Conservation (phyloP, 345 rosid species). For the Melaleuca quinquenervia region DNA sequence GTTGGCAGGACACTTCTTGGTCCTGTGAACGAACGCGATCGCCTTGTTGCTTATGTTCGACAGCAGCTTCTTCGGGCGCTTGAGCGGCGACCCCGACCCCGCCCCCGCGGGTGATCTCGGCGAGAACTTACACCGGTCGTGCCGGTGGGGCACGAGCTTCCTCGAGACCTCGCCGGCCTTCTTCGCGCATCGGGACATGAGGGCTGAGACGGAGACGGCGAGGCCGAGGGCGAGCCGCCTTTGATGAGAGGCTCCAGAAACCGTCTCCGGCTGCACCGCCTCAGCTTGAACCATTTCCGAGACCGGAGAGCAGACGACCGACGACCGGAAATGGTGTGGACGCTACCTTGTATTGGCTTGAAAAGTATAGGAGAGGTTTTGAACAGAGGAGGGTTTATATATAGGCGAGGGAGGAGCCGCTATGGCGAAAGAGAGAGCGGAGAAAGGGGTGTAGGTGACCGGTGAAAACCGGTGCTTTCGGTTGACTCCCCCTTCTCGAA, state of each 20-base stretch:
- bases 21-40: conserved; percentile 33
- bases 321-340: not conserved
- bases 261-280: not conserved
- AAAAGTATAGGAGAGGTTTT: not conserved
- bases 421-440: not conserved
- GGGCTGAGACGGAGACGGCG: conserved; percentile 26
- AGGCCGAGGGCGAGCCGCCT: conserved; percentile 25
- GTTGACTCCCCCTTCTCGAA: not conserved
- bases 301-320: not conserved
- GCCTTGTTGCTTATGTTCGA: conserved; percentile 58
- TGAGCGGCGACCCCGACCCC: not conserved
- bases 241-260: not conserved
- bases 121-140: not conserved
- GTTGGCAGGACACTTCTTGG: not conserved
- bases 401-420: not conserved
- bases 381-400: not conserved
- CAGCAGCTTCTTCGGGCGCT: conserved; percentile 37
- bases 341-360: not conserved
- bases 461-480: not conserved
- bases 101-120: not conserved
- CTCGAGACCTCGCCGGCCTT: conserved; percentile 42
- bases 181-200: conserved; percentile 44
- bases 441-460: conserved; percentile 2
- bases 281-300: conserved; percentile 16
- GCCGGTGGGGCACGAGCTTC: conserved; percentile 25